These are phyloP conservation scores for Microbotryomycetes sp. DNA, from an alignment of 1,284 basidiomycete species.

Conservation along the genomic window DNA sequence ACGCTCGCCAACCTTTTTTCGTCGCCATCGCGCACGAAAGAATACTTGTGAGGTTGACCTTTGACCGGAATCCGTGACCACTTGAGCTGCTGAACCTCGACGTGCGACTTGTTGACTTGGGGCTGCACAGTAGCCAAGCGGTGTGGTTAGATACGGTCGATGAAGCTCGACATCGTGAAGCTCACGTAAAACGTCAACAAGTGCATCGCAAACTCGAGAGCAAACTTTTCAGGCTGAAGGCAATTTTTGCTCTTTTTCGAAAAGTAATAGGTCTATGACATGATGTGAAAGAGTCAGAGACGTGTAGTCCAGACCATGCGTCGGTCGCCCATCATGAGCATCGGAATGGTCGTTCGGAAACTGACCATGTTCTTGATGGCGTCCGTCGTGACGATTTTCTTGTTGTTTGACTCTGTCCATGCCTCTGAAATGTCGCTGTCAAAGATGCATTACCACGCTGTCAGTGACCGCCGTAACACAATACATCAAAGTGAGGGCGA, in stretches of 20 bases:
- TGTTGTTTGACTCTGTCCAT: slow-evolving; percentile 68
- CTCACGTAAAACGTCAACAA: slow-evolving; percentile 67
- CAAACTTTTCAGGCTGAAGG: slow-evolving; percentile 74
- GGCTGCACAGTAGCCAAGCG: neutral
- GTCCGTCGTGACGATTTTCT: slow-evolving; percentile 76
- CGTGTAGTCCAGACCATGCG: neutral
- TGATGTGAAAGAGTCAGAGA: slow-evolving; percentile 26
- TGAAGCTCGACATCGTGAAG: neutral
- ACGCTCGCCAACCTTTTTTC: slow-evolving; percentile 69
- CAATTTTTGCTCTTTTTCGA: slow-evolving; percentile 81
- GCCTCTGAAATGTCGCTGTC: slow-evolving; percentile 17
- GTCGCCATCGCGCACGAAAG: slow-evolving; percentile 82
- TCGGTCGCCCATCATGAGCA: too few species aligned
- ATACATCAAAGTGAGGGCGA: too few species aligned
- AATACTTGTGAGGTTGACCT: slow-evolving; percentile 60
- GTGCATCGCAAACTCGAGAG: slow-evolving; percentile 75
- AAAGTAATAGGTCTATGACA: slow-evolving; percentile 50
- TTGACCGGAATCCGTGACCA: slow-evolving; percentile 68
- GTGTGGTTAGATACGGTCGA: neutral
- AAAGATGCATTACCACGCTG: too few species aligned
- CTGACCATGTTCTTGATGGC: slow-evolving; percentile 76
- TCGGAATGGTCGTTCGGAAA: slow-evolving; percentile 70
- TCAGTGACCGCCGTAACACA: too few species aligned
- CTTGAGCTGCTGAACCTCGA: slow-evolving; percentile 71
- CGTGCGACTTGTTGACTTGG: slow-evolving; percentile 53